A percentile compares a stretch with the other conserved stretches of the same genome.
These are phyloP conservation scores for Stemphylium lycopersici DNA, from an alignment of 2,329 filamentous ascomycete species.

Conservation along the genomic window DNA sequence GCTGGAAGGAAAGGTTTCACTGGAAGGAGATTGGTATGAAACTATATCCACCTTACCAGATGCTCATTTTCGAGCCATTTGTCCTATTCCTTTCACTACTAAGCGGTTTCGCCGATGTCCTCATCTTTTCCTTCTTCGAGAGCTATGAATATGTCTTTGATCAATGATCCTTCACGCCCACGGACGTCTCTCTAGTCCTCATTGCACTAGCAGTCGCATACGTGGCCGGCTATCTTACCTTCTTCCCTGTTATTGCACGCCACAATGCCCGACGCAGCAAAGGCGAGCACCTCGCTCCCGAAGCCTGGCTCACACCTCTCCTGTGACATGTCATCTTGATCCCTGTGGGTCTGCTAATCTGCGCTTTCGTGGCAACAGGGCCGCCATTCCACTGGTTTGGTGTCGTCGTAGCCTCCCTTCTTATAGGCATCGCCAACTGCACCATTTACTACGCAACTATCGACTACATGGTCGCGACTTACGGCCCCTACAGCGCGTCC, in stretches of 20 bases:
- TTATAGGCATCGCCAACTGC: constrained; percentile 72
- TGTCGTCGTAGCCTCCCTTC: constrained; percentile 50
- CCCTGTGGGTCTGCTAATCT: constrained; percentile 71
- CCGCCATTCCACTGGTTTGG: constrained; percentile 70
- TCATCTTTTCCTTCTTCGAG: constrained; percentile 80
- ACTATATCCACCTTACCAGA: constrained; percentile 70
- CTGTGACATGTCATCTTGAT: constrained; percentile 65
- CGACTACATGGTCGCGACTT: constrained; percentile 77
- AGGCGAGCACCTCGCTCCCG: constrained; percentile 60
- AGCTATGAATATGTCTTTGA: constrained; percentile 70
- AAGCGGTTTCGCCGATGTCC: constrained; percentile 73
- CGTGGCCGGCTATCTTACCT: constrained; percentile 68
- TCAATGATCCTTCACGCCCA: constrained; percentile 67
- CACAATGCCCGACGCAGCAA: constrained; percentile 56
- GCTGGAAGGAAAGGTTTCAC: background rate
- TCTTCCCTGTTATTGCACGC: constrained; percentile 52
- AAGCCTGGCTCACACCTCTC: constrained; percentile 69
- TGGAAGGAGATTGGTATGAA: constrained; percentile 36
- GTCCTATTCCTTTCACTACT: constrained; percentile 73
- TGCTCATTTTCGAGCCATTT: constrained; percentile 77
- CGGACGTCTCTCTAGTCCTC: constrained; percentile 63
- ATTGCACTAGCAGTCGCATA: constrained; percentile 52
- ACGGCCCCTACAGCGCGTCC: constrained; percentile 71
- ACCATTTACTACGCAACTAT: constrained; percentile 77
- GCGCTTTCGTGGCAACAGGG: constrained; percentile 63